These are phyloP conservation scores for Lactifluus echinatus DNA, from an alignment of 768 basidiomycete genomes.

Conservation along the genomic window DNA sequence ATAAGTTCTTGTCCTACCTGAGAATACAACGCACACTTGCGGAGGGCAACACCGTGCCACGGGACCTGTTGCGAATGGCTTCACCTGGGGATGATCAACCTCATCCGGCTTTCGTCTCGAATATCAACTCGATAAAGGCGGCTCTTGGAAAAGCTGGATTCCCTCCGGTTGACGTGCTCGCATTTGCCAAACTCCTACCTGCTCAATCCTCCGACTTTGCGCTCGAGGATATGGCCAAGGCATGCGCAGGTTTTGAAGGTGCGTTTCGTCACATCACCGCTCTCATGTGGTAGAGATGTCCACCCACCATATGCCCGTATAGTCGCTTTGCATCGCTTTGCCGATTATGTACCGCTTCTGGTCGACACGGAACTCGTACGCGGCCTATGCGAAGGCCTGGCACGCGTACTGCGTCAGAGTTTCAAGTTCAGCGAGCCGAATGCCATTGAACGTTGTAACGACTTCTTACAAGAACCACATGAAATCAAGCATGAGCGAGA, in stretches of 20 bases:
- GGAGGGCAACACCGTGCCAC: not conserved
- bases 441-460: constrained; percentile 5
- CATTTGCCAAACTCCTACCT: constrained; percentile 7
- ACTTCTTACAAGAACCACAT: not conserved
- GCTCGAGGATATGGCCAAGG: constrained; percentile 15
- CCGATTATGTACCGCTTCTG: constrained; percentile 12
- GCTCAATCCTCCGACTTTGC: not conserved
- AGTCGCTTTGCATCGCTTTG: constrained; percentile 14
- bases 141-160: not conserved
- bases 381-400: constrained; percentile 1
- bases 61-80: not conserved
- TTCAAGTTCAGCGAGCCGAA: constrained; percentile 3
- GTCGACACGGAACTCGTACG: constrained; percentile 16
- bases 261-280: not conserved
- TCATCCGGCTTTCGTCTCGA: not conserved
- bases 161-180: not conserved
- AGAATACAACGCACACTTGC: constrained; percentile 7
- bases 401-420: not conserved
- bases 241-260: constrained; percentile 19
- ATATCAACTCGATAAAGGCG: not conserved
- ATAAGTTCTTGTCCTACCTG: constrained; percentile 10
- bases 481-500: not conserved
- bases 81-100: not conserved
- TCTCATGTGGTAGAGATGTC: too few relatives aligned
- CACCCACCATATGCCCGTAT: not conserved